phyloP scores from a whole-genome alignment of 1,139 yeast species.

The Candida buenavistaensis region DNA sequence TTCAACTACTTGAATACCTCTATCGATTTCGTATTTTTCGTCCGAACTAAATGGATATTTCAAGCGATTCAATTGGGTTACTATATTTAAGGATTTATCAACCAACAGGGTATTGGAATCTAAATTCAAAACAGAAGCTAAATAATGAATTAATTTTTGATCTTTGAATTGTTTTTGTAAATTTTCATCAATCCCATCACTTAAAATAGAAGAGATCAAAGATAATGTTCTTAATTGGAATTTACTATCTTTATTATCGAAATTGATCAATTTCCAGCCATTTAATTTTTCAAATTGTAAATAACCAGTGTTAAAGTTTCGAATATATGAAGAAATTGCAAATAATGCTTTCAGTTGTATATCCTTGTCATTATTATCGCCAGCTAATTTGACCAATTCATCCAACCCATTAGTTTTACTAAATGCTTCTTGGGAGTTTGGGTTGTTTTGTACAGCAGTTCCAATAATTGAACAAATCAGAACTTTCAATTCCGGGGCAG shows the following conservation, averaged over 20 bases:
- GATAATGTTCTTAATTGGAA: slow-evolving; percentile 56
- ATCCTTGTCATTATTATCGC: slow-evolving; percentile 25
- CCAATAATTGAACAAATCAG: slow-evolving; percentile 77
- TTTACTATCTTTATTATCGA: slow-evolving; percentile 29
- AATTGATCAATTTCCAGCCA: slow-evolving; percentile 59
- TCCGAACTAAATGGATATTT: slow-evolving; percentile 46
- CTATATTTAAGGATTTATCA: slow-evolving; percentile 60
- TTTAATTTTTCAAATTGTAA: slow-evolving; percentile 50
- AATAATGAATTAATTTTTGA: slow-evolving; percentile 36
- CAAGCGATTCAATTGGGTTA: slow-evolving; percentile 47
- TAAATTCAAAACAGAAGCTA: slow-evolving; percentile 35
- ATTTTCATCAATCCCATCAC: slow-evolving; percentile 47
- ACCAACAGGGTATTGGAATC: slow-evolving; percentile 52
- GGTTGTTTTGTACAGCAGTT: slow-evolving; percentile 91
- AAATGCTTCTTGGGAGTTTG: slow-evolving; percentile 67
- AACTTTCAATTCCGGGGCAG: slow-evolving; percentile 48
- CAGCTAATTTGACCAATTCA: slow-evolving; percentile 41
- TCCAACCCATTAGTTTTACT: slow-evolving; percentile 51
- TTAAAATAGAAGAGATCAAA: slow-evolving; percentile 55
- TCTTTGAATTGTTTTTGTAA: slow-evolving; percentile 42
- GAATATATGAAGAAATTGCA: slow-evolving; percentile 73
- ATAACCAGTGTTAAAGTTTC: slow-evolving; percentile 66
- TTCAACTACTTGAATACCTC: slow-evolving; percentile 45
- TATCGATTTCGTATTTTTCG: slow-evolving; percentile 44
- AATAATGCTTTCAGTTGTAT: slow-evolving; percentile 66